Conservation (phyloP, 352 stramenopile species). For the Phytophthora pseudosyringae region DNA sequence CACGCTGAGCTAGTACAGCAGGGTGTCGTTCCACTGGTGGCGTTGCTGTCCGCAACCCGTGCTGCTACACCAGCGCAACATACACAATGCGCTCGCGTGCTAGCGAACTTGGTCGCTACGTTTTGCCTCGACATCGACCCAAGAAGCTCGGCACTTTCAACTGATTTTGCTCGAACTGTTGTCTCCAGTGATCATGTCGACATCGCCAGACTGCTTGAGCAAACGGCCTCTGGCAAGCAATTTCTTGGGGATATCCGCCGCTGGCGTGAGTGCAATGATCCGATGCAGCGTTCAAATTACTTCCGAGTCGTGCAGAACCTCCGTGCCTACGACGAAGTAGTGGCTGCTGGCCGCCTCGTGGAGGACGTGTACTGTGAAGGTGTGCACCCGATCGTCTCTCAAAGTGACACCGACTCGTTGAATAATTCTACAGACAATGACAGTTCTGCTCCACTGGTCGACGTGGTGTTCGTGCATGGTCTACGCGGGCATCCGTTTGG, state of each 20-base stretch:
- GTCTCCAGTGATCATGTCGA: constrained; percentile 53
- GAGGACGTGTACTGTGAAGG: constrained; percentile 78
- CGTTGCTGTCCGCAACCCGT: constrained; percentile 53
- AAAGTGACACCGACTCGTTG: constrained; percentile 10
- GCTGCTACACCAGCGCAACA: constrained; percentile 34
- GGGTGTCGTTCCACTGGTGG: constrained; percentile 67
- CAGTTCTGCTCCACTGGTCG: constrained; percentile 36
- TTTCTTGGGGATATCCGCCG: constrained; percentile 47
- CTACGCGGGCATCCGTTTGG: constrained; percentile 81
- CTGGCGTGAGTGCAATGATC: constrained; percentile 57
- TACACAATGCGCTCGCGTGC: constrained; percentile 72
- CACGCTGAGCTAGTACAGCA: constrained; percentile 68
- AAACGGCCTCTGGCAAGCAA: constrained; percentile 49
- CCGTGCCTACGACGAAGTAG: constrained; percentile 57
- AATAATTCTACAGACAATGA: constrained; percentile 9
- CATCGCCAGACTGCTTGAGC: constrained; percentile 54
- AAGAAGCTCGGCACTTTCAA: constrained; percentile 33
- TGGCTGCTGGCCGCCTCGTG: constrained; percentile 36
- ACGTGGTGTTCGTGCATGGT: constrained; percentile 88
- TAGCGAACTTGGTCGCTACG: constrained; percentile 74
- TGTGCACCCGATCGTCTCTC: constrained; percentile 76
- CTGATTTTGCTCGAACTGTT: constrained; percentile 13
- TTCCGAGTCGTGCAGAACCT: constrained; percentile 79
- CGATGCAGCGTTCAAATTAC: constrained; percentile 79
- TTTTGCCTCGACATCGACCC: constrained; percentile 55